Conservation (phyloP, 2,329 filamentous ascomycete species). For the Leptographium flavum region DNA sequence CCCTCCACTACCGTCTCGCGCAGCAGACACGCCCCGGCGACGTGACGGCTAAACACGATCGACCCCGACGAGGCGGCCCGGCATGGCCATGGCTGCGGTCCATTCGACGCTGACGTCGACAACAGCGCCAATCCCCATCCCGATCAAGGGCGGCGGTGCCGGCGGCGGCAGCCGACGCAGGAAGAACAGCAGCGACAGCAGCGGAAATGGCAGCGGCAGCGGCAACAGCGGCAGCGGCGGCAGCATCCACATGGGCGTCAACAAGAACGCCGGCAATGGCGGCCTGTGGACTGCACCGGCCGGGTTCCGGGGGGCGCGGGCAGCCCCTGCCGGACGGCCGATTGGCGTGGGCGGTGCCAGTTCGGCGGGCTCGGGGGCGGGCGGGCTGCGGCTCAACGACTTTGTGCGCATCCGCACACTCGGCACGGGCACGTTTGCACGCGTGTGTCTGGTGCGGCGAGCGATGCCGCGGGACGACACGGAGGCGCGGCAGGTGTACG, state of each 20-base stretch:
- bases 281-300: not conserved
- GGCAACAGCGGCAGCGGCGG: not conserved
- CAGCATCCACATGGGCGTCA: too few species aligned
- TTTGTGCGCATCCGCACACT: constrained; percentile 63
- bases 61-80: not conserved
- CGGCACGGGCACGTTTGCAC: constrained; percentile 69
- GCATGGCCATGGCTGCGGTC: constrained; percentile 1
- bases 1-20: not conserved
- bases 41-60: not conserved
- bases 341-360: not conserved
- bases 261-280: too few species aligned
- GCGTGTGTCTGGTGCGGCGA: constrained; percentile 64
- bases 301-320: not conserved
- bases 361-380: too few species aligned
- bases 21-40: not conserved
- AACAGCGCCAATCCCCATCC: not conserved
- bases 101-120: not conserved
- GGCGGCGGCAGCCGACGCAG: not conserved
- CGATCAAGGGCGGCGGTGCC: not conserved
- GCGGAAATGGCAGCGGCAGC: not conserved
- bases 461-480: constrained; percentile 30
- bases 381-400: constrained; percentile 33
- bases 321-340: not conserved
- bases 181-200: not conserved
- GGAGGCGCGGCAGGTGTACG: constrained; percentile 55